Evolutionary conservation across 768 basidiomycete genomes (phyloP), one percentile per base, ranked within the genome.

Genomic region (Leccinum disarticulatum): DNA sequence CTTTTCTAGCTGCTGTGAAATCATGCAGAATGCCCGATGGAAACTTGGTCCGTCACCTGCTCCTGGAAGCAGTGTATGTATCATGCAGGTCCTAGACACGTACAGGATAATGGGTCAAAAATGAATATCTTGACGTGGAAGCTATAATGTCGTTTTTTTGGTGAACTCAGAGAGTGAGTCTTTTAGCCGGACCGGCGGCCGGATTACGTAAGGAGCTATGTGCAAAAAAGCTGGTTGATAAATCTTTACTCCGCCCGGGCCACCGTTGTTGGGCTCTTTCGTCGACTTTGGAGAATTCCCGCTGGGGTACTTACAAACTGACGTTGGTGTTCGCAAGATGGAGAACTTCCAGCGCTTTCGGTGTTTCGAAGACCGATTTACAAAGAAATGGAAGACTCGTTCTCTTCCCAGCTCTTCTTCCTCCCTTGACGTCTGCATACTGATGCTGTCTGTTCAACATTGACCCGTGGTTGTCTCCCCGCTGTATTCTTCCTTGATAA

Each of bases 361-460:
- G 50, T 55, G 57, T 15, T 61, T 64, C 65, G 65, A 70, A 64
- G 55, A 52, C 19, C 51, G n/a, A 55, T 68, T 55, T 68, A 52
- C 61, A 50, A 63, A 60, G 68, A 59, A 70, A 4, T 43, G 61
- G 68, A 70, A 67, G 68, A 22, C 2, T n/a, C 33, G 58, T 54
- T 41, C 30, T 43, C 36, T 61, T 52, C 8, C 27, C 22, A 56
- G 53, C 35, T 46, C 58, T 66, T 60, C 41, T n/a, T 47, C 9
- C 48, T 19, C 35, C 15, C 41, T 15, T 53, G 51, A 55, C 54
- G 30, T 65, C 50, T 17, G 35, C 60, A 46, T 61, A 27, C 57
- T 58, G 62, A 61, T 55, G 27, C 28, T 15, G 46, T 17, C 51
- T 35, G 31, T 28, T 54, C 47, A 17, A 36, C 28, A 13, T 54